Evolutionary conservation across 495 filamentous ascomycete genomes (phyloP), one percentile per base, ranked within the genome.

Genomic region (Aspergillus indologenus): DNA sequence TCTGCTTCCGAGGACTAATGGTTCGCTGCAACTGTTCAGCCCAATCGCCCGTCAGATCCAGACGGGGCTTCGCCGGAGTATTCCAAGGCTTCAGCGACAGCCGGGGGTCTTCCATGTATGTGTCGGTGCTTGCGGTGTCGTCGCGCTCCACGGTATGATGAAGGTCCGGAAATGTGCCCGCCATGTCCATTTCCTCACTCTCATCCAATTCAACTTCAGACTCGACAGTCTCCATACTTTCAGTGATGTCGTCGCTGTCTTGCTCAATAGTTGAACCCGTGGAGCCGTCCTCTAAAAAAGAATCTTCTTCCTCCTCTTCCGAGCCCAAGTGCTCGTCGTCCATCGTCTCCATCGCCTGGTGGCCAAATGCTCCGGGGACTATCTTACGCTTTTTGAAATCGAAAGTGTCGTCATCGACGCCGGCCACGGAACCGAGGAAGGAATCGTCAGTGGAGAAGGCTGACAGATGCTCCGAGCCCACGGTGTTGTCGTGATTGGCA

Each of bases 211-310:
- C 87, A 70, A 86, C 81, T 73, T 84, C 84, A 70, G 86, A 82
- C 64, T 79, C 81, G 74, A 85, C 82, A 71, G 83, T 81, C 56
- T 78, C 79, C 66, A 79, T 72, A 61, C 75, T 73, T 57, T 78
- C 77, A 60, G 86, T 82, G 74, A 83, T 81, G 71, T 84, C 81
- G 61, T 83, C 81, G 72, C 79, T 74, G 58, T 85, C 84, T 71
- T 71, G 70, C 64, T 87, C 83, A 80, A 81, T 83, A 75, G 84
- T 79, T 72, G 89, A 89, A 85, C 85, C 90, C 83, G 85, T 87
- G 84, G 87, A 89, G 84, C 87, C 84, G 75, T 88, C 86, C 82
- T 85, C 90, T 86, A 90, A 91, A 91, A 93, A 91, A 92, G 88
- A 90, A 81, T 87, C 81, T 45, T 75, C 73, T 26, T 75, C 75